Evolutionary conservation across 1,284 basidiomycete species (phyloP).

Genomic region (Melanopsichium pennsylvanicum): DNA sequence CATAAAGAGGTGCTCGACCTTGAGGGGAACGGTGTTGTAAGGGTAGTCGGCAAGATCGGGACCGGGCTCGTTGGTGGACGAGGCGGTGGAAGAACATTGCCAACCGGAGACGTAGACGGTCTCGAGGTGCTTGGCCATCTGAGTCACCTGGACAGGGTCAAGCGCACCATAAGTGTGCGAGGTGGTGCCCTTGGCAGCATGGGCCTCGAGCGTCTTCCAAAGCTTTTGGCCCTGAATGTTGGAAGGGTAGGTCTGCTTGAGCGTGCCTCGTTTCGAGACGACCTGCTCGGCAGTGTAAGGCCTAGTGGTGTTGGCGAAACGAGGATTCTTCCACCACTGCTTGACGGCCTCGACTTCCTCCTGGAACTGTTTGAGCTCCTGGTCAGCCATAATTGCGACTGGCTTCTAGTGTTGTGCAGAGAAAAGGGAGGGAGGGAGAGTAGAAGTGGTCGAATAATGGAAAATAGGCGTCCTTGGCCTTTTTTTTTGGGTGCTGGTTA

Average conservation of each 20-base stretch:
- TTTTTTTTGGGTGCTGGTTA: not conserved
- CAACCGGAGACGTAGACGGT: conserved; percentile 66
- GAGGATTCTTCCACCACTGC: conserved; percentile 90
- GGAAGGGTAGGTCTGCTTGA: conserved; percentile 86
- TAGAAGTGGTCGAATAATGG: not conserved
- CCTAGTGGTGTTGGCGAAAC: conserved; percentile 82
- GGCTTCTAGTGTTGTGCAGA: not conserved
- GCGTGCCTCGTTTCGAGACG: conserved; percentile 89
- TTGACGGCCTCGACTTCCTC: conserved; percentile 84
- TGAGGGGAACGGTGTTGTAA: conserved; percentile 73
- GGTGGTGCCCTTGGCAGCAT: conserved; percentile 70
- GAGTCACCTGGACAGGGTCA: conserved; percentile 87
- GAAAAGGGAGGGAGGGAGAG: not conserved
- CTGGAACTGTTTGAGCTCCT: conserved; percentile 71
- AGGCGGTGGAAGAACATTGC: conserved; percentile 64
- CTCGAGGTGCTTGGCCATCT: conserved; percentile 67
- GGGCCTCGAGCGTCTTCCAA: conserved; percentile 74
- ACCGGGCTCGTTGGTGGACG: conserved; percentile 65
- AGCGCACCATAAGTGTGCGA: conserved; percentile 97
- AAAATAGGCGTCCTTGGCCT: too few species aligned
- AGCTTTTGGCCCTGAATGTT: conserved; percentile 87
- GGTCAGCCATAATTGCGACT: conserved; percentile 44
- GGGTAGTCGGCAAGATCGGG: conserved; percentile 70
- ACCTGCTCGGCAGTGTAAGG: conserved; percentile 93
- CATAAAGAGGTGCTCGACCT: conserved; percentile 73